Percentiles rank a stretch among this genome's conserved stretches.
Conservation (phyloP, 768 basidiomycete species). For the Tubosaeta sp. region DNA sequence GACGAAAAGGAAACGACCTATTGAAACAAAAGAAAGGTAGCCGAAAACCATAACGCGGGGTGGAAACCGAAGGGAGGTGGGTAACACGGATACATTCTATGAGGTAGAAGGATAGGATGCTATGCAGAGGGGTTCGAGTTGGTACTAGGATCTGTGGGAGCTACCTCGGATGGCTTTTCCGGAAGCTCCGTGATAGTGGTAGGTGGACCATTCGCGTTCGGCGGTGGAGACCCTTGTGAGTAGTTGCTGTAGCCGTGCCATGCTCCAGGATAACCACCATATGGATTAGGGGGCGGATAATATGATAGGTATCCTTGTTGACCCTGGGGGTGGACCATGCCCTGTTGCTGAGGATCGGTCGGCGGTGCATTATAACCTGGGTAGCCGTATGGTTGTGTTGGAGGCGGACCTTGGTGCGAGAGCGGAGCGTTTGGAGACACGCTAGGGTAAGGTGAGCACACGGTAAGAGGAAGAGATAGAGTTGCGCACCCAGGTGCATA, state of each 20-base stretch:
- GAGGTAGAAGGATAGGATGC: slow-evolving; percentile 1
- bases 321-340: slow-evolving; percentile 15
- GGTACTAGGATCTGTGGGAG: slow-evolving; percentile 14
- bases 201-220: slow-evolving; percentile 15
- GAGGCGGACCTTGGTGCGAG: slow-evolving; percentile 19
- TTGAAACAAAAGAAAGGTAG: slow-evolving; percentile 21
- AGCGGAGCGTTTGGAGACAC: slow-evolving; percentile 21
- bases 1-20: slow-evolving; percentile 20
- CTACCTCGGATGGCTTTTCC: slow-evolving; percentile 25
- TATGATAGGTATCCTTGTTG: slow-evolving; percentile 30
- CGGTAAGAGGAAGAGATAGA: not conserved
- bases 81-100: slow-evolving; percentile 28
- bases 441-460: slow-evolving; percentile 16
- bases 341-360: slow-evolving; percentile 27
- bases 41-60: slow-evolving; percentile 11
- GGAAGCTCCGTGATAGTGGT: slow-evolving; percentile 13
- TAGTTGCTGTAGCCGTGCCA: slow-evolving; percentile 32
- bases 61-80: slow-evolving; percentile 10
- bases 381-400: slow-evolving; percentile 23
- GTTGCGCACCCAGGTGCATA: slow-evolving; percentile 29
- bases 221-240: slow-evolving; percentile 24
- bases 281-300: slow-evolving; percentile 29
- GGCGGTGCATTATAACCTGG: slow-evolving; percentile 19
- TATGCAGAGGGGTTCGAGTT: slow-evolving; percentile 20
- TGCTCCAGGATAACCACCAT: slow-evolving; percentile 26